Conservation (phyloP, 371 early-diverging fungal genomes). For the Mycotypha africana region DNA sequence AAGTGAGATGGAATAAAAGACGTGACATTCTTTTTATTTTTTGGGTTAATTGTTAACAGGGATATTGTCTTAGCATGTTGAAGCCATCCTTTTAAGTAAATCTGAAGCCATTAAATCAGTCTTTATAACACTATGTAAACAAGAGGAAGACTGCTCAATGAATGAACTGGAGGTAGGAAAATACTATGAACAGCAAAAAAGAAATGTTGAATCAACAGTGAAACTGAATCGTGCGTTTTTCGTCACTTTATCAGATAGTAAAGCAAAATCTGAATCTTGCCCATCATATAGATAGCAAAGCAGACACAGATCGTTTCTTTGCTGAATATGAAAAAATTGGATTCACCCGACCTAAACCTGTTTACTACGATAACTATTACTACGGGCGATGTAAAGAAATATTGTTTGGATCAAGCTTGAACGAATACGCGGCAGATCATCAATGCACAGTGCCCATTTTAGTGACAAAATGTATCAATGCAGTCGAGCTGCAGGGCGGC, state of each 20-base stretch:
- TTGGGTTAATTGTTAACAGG: background rate
- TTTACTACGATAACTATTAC: slow-evolving; percentile 47
- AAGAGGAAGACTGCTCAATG: slow-evolving; percentile 27
- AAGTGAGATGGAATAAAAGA: background rate
- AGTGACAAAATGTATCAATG: slow-evolving; percentile 40
- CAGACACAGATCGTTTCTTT: slow-evolving; percentile 27
- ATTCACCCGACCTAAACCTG: slow-evolving; percentile 34
- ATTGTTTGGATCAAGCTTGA: slow-evolving; percentile 47
- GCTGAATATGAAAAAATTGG: slow-evolving; percentile 36
- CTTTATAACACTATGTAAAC: slow-evolving; percentile 33
- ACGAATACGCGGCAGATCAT: slow-evolving; percentile 29
- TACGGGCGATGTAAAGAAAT: slow-evolving; percentile 40
- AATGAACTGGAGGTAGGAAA: slow-evolving; percentile 22
- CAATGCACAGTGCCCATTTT: slow-evolving; percentile 41
- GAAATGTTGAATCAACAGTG: no score
- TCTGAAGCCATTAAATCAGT: slow-evolving; percentile 23
- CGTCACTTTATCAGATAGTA: slow-evolving; percentile 6
- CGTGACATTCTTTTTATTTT: no score
- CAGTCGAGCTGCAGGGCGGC: slow-evolving; percentile 47
- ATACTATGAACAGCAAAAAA: background rate
- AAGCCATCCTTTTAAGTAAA: slow-evolving; percentile 41
- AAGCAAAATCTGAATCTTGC: slow-evolving; percentile 16
- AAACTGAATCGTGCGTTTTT: no score
- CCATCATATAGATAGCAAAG: slow-evolving; percentile 22
- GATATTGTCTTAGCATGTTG: slow-evolving; percentile 33